A percentile compares a stretch with the other conserved stretches of the same genome.
Evolutionary conservation across 208 protist species (phyloP).

Genomic region (Crithidia brevicula): DNA sequence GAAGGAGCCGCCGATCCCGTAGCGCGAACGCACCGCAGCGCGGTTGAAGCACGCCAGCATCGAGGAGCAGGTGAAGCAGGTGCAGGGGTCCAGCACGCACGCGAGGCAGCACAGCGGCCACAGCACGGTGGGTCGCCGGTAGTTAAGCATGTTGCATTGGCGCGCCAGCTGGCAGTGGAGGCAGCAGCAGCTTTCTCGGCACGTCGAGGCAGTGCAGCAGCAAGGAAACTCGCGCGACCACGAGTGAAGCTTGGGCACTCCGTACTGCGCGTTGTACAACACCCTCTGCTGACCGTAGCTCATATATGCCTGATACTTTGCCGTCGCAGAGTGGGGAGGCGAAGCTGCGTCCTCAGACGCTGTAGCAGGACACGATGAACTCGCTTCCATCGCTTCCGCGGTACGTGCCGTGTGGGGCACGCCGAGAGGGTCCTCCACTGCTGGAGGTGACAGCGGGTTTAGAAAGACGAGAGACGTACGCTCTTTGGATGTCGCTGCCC

Average conservation of each 20-base stretch:
- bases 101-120: conserved; percentile 20
- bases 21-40: conserved; percentile 16
- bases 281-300: conserved; percentile 7
- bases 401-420: too few species aligned
- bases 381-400: too few species aligned
- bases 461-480: too few species aligned
- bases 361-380: too few species aligned
- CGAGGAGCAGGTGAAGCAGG: conserved; percentile 4
- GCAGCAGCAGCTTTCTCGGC: conserved; percentile 20
- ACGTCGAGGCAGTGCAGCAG: conserved; percentile 11
- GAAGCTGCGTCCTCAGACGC: too few species aligned
- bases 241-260: conserved; percentile 1
- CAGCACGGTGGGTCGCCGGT: conserved; percentile 15
- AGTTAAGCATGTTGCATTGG: conserved; percentile 27
- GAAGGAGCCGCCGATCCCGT: conserved; percentile 26
- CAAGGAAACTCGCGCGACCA: conserved; percentile 10
- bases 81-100: conserved; percentile 16
- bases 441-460: too few species aligned
- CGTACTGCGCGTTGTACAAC: conserved; percentile 2
- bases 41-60: conserved; percentile 20
- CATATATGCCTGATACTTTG: not conserved
- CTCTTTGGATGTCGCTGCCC: too few species aligned
- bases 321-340: too few species aligned
- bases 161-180: conserved; percentile 26
- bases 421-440: too few species aligned